Percentiles rank a stretch among this genome's conserved stretches.
Conservation (phyloP, 495 filamentous ascomycete species). For the Aspergillus leporis region DNA sequence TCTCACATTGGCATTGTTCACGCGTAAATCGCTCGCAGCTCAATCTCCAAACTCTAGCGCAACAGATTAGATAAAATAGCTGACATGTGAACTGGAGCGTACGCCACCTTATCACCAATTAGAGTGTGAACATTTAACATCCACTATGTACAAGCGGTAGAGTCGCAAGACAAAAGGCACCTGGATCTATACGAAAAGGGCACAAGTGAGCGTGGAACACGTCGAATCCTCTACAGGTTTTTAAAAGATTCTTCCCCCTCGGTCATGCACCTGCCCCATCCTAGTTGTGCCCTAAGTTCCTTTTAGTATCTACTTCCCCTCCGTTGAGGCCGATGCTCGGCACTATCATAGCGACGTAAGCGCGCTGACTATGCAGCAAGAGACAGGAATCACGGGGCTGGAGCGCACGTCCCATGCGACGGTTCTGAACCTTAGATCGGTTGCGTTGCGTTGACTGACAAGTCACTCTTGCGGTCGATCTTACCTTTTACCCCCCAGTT, state of each 20-base stretch:
- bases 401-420: neutral
- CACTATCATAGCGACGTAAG: neutral
- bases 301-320: neutral
- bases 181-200: slow-evolving; percentile 7
- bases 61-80: neutral
- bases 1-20: neutral
- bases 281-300: neutral
- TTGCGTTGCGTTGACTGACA: neutral
- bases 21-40: neutral
- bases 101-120: neutral
- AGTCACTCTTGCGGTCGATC: neutral
- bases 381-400: neutral
- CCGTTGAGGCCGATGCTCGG: neutral
- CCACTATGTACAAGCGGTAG: neutral
- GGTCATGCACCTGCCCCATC: neutral
- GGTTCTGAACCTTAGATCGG: neutral
- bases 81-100: neutral
- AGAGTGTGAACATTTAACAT: neutral
- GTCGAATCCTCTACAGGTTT: slow-evolving; percentile 3
- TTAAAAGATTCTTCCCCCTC: neutral
- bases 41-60: neutral
- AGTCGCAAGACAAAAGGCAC: neutral
- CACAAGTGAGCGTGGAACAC: slow-evolving; percentile 14
- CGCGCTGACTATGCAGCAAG: neutral
- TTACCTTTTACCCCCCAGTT: neutral